Percentiles rank a stretch among this genome's conserved stretches.
These are phyloP conservation scores for Hibiscus tridactylites DNA, from an alignment of 345 rosid genomes.

Conservation along the genomic window DNA sequence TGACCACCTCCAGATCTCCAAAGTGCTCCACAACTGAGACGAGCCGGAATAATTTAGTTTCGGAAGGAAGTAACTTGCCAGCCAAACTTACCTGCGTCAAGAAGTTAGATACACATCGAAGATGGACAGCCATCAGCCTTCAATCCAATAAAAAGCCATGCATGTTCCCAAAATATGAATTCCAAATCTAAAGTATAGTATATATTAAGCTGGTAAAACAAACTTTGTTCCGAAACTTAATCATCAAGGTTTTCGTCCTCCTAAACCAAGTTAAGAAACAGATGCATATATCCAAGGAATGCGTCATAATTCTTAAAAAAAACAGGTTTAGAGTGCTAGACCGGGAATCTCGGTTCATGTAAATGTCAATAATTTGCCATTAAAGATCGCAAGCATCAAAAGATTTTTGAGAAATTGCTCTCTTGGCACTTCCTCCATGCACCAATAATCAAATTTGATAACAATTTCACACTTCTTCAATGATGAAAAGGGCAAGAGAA, in stretches of 20 bases:
- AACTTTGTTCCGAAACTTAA: not conserved
- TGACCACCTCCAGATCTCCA: slow-evolving; percentile 69
- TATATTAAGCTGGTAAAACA: not conserved
- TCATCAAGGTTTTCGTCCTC: no score
- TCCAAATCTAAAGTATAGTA: not conserved
- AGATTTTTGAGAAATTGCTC: not conserved
- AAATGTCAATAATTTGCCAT: not conserved
- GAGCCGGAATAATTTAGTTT: slow-evolving; percentile 39
- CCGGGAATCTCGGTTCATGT: not conserved
- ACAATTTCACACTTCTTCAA: not conserved
- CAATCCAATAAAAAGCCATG: not conserved
- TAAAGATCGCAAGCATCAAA: not conserved
- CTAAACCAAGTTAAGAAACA: not conserved
- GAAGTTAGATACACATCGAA: not conserved
- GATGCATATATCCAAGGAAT: not conserved
- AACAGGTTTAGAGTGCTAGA: not conserved
- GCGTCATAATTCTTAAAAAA: not conserved
- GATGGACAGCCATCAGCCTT: not conserved
- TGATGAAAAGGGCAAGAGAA: not conserved
- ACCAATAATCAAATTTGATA: not conserved
- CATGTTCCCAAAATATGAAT: slow-evolving; percentile 34
- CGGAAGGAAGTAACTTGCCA: slow-evolving; percentile 13
- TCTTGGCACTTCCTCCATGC: not conserved
- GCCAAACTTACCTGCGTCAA: slow-evolving; percentile 17
- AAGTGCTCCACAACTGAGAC: slow-evolving; percentile 80